Evolutionary conservation across 345 rosid species (phyloP), one percentile per base, ranked within the genome.

Genomic region (Aquilaria yunnanensis): DNA sequence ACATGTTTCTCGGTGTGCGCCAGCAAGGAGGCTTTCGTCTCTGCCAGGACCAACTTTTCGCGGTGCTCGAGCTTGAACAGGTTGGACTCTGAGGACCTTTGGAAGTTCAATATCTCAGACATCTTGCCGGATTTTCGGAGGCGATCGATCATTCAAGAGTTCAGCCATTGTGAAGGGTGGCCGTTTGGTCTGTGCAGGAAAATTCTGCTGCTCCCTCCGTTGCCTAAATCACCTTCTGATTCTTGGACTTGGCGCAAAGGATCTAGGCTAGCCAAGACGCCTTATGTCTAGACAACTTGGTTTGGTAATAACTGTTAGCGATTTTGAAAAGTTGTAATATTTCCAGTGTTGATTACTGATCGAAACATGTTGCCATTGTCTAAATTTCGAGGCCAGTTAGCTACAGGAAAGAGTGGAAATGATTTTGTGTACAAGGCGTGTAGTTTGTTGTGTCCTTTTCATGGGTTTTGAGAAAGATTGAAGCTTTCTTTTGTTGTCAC

Each of bases 131-230:
- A 85, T 61, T 67, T 78, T 34, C 67, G 65, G 43, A 81, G 75
- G 70, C 71, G 78, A 5, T 80, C 88, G 0, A 82, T 86, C 75
- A 72, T 93, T 53, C 72, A 75, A 71, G 87, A 90, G 69, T 62
- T 93, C 6, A 86, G 92, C 52, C 85, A 82, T 48, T 86, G 92
- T 23, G 82, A 88, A 65, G 97, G 99, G 32, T 88, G 96, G 99
- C 99, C 96, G 0, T 88, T 94, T 43, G 97, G 99, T 29, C 78
- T 88, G 0, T 86, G 93, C 82, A 75, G 92, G 82, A 94, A 81
- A 74, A 83, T 80, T 3, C 67, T 77, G 56, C 63, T 87, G 54
- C 97, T 90, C 71, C 99, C 97, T 11, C 96, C 97, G 2, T 75
- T 94, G 64, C 97, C 97, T 9, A 88, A 88, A 66, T 87, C 93